Evolutionary conservation across 2,329 filamentous ascomycete genomes (phyloP), one percentile per base, ranked within the genome.

Genomic region (Cucurbitaria berberidis): DNA sequence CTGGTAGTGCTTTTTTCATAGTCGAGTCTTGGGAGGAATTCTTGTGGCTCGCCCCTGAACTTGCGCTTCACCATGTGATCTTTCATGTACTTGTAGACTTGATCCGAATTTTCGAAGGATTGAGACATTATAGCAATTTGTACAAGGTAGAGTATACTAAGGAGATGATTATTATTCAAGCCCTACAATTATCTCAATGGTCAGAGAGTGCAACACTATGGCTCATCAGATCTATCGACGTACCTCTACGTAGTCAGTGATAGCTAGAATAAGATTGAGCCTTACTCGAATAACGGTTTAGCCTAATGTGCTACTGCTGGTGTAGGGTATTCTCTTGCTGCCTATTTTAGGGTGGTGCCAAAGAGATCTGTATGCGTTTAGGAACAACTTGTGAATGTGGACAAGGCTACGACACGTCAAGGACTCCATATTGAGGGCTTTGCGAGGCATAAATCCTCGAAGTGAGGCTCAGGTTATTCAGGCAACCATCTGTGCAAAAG

Each of bases 11-110:
- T 43, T 39, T 29, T 11, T 9, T 58, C 46, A 6, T 58, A 36
- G 19, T 45, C 38, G 11, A 7, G 11, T 30, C n/a, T 42, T 5
- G 58, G 55, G 4, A 58, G 48, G 38, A 58, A 61, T n/a, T 40
- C 27, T 32, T 60, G 57, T 5, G 9, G 7, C 7, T 42, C 42
- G 15, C 32, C 29, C 13, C 45, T 32, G 34, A 54, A 60, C 5
- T 43, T 50, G 19, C 19, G 22, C 3, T 5, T 50, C 7, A 40
- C 35, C 48, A 48, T 61, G n/a, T 47, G 15, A 1, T 30, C 27
- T 3, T 54, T 38, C 32, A 61, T 53, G 16, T 45, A 53, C 7
- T 55, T 30, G 5, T 15, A 44, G 10, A 55, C 42, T 18, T 46
- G 21, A 1, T 43, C 24, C 5, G 24, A 24, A 22, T 41, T 44